Conservation (phyloP, 176 grass and related monocot species). For the Triticum turgidum region DNA sequence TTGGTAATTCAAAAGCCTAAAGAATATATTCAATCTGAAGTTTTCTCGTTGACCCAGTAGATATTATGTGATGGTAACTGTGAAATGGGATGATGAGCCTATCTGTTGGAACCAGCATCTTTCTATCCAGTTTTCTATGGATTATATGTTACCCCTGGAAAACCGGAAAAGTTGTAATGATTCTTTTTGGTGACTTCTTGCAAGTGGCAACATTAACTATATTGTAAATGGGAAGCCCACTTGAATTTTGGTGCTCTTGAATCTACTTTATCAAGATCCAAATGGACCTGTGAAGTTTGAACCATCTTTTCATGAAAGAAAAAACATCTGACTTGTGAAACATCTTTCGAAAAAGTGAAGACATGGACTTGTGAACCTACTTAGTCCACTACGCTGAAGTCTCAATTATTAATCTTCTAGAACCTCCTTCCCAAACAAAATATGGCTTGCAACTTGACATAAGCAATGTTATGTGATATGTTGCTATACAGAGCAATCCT, state of each 20-base stretch:
- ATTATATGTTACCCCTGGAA: not conserved
- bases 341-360: no score
- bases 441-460: not conserved
- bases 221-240: not conserved
- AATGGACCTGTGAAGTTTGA: not conserved
- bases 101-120: not conserved
- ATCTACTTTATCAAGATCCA: not conserved
- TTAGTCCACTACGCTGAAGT: not conserved
- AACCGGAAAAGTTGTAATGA: not conserved
- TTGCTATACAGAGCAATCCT: not conserved
- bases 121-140: conserved; percentile 8
- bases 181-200: not conserved
- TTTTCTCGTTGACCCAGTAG: not conserved
- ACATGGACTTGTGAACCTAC: not conserved
- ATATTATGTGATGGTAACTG: not conserved
- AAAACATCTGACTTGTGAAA: not conserved
- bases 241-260: not conserved
- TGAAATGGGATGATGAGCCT: not conserved
- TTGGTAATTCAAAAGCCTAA: not conserved
- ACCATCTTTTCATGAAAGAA: not conserved
- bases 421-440: not conserved
- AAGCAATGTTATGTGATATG: not conserved
- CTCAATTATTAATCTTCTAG: not conserved
- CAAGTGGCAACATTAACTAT: not conserved
- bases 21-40: not conserved